These are phyloP conservation scores for Amphibolis antarctica DNA, from an alignment of 106 monocot species.

Conservation along the genomic window DNA sequence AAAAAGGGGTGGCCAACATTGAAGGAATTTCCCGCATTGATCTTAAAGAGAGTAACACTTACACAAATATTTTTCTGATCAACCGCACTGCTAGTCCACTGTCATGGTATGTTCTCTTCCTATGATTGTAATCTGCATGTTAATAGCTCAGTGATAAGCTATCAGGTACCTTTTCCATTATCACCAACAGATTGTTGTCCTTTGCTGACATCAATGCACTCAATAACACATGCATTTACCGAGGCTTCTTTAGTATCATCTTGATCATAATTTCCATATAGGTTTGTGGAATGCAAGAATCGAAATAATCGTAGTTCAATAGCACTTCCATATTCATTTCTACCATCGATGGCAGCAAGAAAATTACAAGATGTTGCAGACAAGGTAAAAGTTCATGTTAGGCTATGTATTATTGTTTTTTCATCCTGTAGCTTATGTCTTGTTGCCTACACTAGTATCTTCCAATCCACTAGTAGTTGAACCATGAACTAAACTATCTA, in stretches of 20 bases:
- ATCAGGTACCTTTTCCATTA: neutral
- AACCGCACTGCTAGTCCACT: conserved; percentile 91
- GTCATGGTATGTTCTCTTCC: conserved; percentile 52
- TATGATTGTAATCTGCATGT: neutral
- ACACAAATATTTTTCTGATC: conserved; percentile 63
- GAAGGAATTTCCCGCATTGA: conserved; percentile 42
- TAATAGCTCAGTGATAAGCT: no score
- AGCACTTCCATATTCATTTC: conserved; percentile 72
- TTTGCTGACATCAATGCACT: neutral
- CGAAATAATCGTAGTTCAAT: conserved; percentile 71
- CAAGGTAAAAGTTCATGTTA: conserved; percentile 33
- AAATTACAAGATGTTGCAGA: conserved; percentile 59
- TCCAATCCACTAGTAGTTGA: no score
- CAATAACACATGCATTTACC: no score
- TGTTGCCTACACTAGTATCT: no score
- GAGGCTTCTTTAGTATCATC: neutral
- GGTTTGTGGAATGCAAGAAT: conserved; percentile 99
- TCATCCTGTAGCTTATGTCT: neutral
- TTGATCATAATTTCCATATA: conserved; percentile 15
- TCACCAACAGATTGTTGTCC: neutral
- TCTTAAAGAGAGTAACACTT: conserved; percentile 37
- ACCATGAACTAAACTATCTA: no score
- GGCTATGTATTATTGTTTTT: neutral
- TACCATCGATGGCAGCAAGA: conserved; percentile 65
- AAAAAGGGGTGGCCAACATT: conserved; percentile 39